Base-by-base conservation (phyloP, 2,329 filamentous ascomycete species). In the Fusarium oligoseptatum region DNA sequence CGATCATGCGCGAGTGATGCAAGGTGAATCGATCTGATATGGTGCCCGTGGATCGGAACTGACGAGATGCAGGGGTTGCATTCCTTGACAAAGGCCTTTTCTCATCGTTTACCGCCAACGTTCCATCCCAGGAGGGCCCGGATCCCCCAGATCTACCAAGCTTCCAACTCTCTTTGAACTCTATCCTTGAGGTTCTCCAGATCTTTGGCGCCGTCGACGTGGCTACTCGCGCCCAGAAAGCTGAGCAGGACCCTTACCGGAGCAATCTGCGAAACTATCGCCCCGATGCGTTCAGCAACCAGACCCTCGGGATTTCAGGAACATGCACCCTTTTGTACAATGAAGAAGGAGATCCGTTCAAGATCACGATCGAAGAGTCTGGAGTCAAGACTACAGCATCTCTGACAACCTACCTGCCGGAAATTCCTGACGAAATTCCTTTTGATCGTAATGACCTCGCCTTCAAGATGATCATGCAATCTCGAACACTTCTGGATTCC, bases 401-500 rank as follows among this genome's bases (percentile, higher is more conserved):
- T 70, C 87, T 99, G 61, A 94, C 93, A 9, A 98, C 97, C 0
- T 99, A 98, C 83, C 89, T 95, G 60, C 90, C 93, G 17, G 92
- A 95, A 74, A 84, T 85, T 48, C 88, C 90, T 17, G 92, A 95
- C 61, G 93, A 95, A 61, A 98, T 99, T 55, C 97, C 96, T 0
- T 95, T 99, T 76, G 92, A 96, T 79, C 91, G 95, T 36, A 90
- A 95, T 60, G 90, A 92, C 62, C 87, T 98, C 10, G 88, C 91
- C 10, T 93, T 98, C 85, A 99, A 98, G 82, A 95, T 98, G 69
- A 98, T 99, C 80, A 98, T 98, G 93, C 93, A 92, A 76, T 90
- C 92, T 12, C 89, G 89, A 37, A 92, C 90, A 83, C 88, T 96
- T 6, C 88, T 93, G 12, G 93, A 95, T 78, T 91, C 92, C 17